Base-by-base conservation (phyloP, 1,284 basidiomycete genomes). In the Apiotrichum montevideense region DNA sequence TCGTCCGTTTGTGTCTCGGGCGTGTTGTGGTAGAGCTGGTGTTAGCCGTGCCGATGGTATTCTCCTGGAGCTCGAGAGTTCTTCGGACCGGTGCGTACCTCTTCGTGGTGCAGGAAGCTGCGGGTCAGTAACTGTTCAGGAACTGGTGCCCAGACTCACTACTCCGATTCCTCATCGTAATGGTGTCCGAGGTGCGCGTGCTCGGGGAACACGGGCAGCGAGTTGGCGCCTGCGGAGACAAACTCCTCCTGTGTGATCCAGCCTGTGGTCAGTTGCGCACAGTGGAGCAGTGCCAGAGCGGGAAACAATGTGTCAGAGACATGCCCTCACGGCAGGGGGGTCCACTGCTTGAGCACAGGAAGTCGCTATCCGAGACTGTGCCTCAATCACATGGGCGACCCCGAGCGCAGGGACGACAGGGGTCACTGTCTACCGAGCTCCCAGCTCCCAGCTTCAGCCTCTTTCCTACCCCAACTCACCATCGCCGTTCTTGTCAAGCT, bases 1-100 rank as follows among this genome's bases (percentile, higher is more conserved):
- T 93, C 91, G 71, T 97, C 94, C 0, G 90, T 92, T 77, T 98
- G 95, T 0, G 94, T 96, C 74, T 98, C 95, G 0, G 93, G 93
- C 29, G 93, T 97, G 56, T 77, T 88, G 79, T 99, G 95, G 80
- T 83, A 96, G 75, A 90, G 79, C 79, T 96, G 42, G 32, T n/a
- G 52, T 13, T 33, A 11, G 35, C 21, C 21, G 21, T 21, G 21
- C 21, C 21, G 21, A 21, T 21, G 21, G 21, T 21, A 21, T 21
- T 21, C 21, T 21, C 21, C 21, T 21, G 21, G 21, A 21, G 21
- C 21, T 21, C 21, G 21, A 21, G 21, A 21, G 21, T 21, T 21
- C 21, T 21, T 21, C 21, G 21, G 21, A 21, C 21, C 21, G 21
- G 13, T 39, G 37, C 43, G 48, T 29, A 73, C 73, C 62, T 92